Evolutionary conservation across 2,329 filamentous ascomycete species (phyloP), one percentile per base, ranked within the genome.

Genomic region (Chrysoporthe deuterocubensis): DNA sequence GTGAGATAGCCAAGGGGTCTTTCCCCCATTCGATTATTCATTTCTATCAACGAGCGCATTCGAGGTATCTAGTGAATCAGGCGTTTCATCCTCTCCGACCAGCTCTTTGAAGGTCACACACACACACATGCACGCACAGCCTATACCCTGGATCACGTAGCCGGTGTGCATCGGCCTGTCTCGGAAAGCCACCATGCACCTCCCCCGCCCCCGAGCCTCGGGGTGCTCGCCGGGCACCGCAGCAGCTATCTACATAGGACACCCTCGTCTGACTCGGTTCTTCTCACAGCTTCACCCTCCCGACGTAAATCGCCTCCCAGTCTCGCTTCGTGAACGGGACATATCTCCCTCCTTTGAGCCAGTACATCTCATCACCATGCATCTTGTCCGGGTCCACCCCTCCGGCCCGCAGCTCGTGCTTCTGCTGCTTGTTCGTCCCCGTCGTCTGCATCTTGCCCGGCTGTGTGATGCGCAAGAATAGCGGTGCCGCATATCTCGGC

Each of bases 401-500:
- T 70, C 94, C 86, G 2, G 84, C 82, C n/a, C 92, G 83, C 71
- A 97, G 77, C 0, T 82, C 79, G 71, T 91, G 87, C 79, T 97
- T 97, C 79, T 94, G 91, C 81, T 96, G 92, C 83, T 97, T 97
- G 74, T 93, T 92, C 60, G 93, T 97, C 0, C 93, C 93, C 4
- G 94, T 97, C 1, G 88, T 84, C 74, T 91, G 87, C 71, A 88
- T 84, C 3, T 80, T 78, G 58, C 85, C 79, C 37, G 85, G 84
- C 37, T 80, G 82, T 8, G 90, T 85, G 6, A 94, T 78, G 14
- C 94, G 84, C 60, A 97, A 76, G 79, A 97, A 97, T 0, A 96
- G 73, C 0, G 94, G 94, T 4, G 90, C 85, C 0, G 93, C 93
- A 74, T 92, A 96, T 61, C 84, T 85, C 0, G 94, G 93, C 37